Evolutionary conservation across 2,329 filamentous ascomycete genomes (phyloP).

Genomic region (Ophiostoma quercus): DNA sequence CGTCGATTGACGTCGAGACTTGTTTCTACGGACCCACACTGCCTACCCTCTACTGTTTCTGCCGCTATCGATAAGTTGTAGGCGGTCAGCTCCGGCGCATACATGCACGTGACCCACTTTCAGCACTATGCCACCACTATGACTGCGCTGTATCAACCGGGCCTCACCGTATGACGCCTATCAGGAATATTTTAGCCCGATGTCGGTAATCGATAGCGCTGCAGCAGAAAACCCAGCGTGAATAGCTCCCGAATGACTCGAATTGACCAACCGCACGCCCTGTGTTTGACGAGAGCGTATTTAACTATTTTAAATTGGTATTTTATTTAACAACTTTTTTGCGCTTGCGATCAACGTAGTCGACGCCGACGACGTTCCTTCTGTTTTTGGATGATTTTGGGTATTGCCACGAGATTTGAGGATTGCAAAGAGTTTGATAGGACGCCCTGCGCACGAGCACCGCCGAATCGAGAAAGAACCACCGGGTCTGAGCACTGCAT

Average conservation of each 20-base stretch:
- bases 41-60: no score
- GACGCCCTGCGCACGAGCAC: background rate
- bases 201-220: background rate
- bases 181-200: background rate
- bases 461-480: background rate
- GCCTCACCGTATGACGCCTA: slow-evolving; percentile 3
- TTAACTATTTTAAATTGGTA: background rate
- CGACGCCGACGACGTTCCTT: background rate
- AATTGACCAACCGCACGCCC: slow-evolving; percentile 20
- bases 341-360: background rate
- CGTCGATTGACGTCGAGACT: no score
- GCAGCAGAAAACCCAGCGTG: background rate
- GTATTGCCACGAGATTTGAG: background rate
- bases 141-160: background rate
- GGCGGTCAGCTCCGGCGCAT: background rate
- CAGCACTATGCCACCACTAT: background rate
- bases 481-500: background rate
- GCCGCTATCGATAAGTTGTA: no score
- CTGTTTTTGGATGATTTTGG: background rate
- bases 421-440: no score
- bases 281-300: background rate
- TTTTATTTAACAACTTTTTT: background rate
- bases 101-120: slow-evolving; percentile 1
- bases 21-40: no score
- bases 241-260: slow-evolving; percentile 17